Evolutionary conservation across 768 basidiomycete species (phyloP).

Genomic region (Auriscalpium orientale): DNA sequence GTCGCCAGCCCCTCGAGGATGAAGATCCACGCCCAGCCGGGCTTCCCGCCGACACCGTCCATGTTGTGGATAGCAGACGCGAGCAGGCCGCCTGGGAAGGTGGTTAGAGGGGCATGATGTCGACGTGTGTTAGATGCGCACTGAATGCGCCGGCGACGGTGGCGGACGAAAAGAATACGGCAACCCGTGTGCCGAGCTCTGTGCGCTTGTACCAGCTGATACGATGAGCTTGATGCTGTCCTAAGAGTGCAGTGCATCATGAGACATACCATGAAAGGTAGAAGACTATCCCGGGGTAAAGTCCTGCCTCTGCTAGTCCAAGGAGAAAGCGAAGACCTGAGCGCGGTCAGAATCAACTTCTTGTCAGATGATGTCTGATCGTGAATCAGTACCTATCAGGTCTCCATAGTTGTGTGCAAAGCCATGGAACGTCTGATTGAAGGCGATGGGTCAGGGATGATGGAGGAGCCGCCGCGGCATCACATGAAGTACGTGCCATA

Average conservation of each 20-base stretch:
- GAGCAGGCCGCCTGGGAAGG: slow-evolving; percentile 47
- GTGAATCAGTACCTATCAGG: slow-evolving; percentile 38
- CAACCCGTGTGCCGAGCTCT: slow-evolving; percentile 65
- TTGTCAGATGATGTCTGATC: not conserved
- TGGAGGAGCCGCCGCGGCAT: not conserved
- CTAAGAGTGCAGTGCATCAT: not conserved
- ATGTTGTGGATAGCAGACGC: slow-evolving; percentile 64
- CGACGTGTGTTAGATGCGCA: slow-evolving; percentile 18
- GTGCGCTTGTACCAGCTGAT: slow-evolving; percentile 72
- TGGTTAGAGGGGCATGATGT: not conserved
- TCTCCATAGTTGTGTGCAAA: slow-evolving; percentile 52
- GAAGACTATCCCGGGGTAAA: slow-evolving; percentile 49
- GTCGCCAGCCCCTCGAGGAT: slow-evolving; percentile 71
- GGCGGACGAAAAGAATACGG: slow-evolving; percentile 74
- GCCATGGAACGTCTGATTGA: slow-evolving; percentile 52
- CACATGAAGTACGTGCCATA: slow-evolving; percentile 27
- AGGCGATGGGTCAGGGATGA: not conserved
- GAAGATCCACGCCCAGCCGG: slow-evolving; percentile 67
- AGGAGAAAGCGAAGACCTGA: slow-evolving; percentile 55
- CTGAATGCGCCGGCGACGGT: slow-evolving; percentile 75
- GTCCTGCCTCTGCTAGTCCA: slow-evolving; percentile 44
- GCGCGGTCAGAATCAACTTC: not conserved
- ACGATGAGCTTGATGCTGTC: not conserved
- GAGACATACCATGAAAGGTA: slow-evolving; percentile 47
- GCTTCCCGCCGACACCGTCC: slow-evolving; percentile 56